Conservation (phyloP, 805 yeast genomes). For the Torulaspora microellipsoides region DNA sequence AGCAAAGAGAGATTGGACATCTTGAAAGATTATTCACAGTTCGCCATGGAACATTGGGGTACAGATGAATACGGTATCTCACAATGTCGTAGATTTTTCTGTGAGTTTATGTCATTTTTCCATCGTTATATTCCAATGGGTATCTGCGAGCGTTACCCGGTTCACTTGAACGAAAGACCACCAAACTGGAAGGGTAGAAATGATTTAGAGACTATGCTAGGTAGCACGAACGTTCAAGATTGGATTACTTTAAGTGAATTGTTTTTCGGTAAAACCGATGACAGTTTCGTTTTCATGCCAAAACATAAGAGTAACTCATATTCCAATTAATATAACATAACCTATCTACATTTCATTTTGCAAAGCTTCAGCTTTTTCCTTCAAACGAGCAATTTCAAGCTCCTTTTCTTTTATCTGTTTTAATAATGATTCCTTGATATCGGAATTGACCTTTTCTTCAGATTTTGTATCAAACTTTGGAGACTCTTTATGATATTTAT, state of each 20-base stretch:
- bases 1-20: constrained; percentile 85
- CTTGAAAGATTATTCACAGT: constrained; percentile 62
- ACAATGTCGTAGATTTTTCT: constrained; percentile 80
- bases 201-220: constrained; percentile 86
- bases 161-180: constrained; percentile 88
- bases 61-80: constrained; percentile 92
- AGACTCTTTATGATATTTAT: constrained; percentile 39
- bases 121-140: constrained; percentile 95
- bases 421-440: constrained; percentile 39
- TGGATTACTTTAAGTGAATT: constrained; percentile 95
- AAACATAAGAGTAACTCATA: constrained; percentile 93
- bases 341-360: constrained; percentile 47
- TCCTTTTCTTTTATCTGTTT: constrained; percentile 54
- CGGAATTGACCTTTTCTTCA: constrained; percentile 11
- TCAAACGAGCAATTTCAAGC: constrained; percentile 58
- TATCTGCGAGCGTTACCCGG: constrained; percentile 81
- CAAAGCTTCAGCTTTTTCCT: constrained; percentile 67
- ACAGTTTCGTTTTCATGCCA: constrained; percentile 73
- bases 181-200: constrained; percentile 90
- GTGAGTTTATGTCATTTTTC: constrained; percentile 91
- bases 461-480: constrained; percentile 12
- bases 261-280: constrained; percentile 86
- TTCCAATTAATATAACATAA: constrained; percentile 5
- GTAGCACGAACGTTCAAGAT: constrained; percentile 78
- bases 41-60: constrained; percentile 96